Percentiles rank a stretch among this genome's conserved stretches.
Evolutionary conservation across 805 yeast genomes (phyloP).

Genomic region (Metschnikowia amazonensis): DNA sequence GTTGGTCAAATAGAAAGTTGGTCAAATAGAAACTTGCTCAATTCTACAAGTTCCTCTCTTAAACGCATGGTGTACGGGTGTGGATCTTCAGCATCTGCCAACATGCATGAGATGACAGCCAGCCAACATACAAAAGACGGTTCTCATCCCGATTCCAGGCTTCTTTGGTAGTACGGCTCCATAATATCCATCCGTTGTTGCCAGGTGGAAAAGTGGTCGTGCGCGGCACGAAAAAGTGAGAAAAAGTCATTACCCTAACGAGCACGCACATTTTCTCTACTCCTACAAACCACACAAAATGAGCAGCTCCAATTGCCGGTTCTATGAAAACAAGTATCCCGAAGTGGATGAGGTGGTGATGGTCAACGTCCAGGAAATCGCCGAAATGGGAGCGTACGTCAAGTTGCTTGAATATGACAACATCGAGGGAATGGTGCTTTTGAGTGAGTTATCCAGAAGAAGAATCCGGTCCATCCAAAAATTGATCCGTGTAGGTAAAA

Average conservation of each 20-base stretch:
- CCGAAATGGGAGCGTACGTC: slow-evolving; percentile 99
- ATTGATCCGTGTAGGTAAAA: slow-evolving; percentile 95
- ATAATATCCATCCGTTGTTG: no score
- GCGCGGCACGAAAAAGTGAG: slow-evolving; percentile 4
- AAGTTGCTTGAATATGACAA: slow-evolving; percentile 94
- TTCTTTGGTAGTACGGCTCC: no score
- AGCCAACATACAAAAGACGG: no score
- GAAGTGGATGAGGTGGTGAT: slow-evolving; percentile 98
- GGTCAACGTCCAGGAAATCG: slow-evolving; percentile 98
- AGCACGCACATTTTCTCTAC: neutral
- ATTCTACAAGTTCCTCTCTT: no score
- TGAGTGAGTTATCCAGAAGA: slow-evolving; percentile 95
- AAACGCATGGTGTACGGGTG: no score
- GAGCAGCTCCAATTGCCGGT: slow-evolving; percentile 91
- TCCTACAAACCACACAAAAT: slow-evolving; percentile 31
- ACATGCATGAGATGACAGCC: no score
- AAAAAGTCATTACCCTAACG: neutral
- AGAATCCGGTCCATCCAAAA: slow-evolving; percentile 98
- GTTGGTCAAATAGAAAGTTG: no score
- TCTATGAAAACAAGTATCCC: slow-evolving; percentile 96
- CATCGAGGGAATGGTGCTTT: slow-evolving; percentile 96
- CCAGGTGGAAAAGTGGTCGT: no score
- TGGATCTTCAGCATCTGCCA: no score
- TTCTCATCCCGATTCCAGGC: no score
- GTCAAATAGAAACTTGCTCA: no score